These are phyloP conservation scores for Globisporangium spiculum DNA, from an alignment of 352 stramenopile genomes.

Conservation along the genomic window DNA sequence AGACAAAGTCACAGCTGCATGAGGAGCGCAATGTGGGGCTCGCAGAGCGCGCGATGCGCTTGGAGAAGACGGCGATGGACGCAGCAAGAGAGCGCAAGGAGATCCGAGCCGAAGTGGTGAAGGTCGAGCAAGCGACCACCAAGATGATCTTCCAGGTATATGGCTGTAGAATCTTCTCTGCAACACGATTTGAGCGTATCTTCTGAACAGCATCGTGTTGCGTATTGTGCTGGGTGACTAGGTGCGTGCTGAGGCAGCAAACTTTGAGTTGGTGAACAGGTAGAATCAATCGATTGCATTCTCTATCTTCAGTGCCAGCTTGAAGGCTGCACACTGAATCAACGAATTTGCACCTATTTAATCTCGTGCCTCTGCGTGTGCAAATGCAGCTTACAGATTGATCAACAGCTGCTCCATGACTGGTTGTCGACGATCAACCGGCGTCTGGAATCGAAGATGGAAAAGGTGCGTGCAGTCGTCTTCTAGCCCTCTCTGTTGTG, in stretches of 20 bases:
- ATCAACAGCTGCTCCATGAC: conserved; percentile 46
- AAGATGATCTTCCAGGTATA: conserved; percentile 21
- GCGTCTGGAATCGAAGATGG: conserved; percentile 50
- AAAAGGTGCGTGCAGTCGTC: conserved; percentile 41
- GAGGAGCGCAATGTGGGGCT: neutral
- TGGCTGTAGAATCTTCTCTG: neutral
- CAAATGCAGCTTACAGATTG: conserved; percentile 33
- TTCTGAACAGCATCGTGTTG: neutral
- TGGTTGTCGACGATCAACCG: conserved; percentile 40
- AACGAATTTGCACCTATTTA: too few species aligned
- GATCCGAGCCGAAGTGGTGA: conserved; percentile 14
- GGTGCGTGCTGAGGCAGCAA: conserved; percentile 33
- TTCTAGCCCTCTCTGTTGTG: neutral
- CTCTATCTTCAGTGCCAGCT: neutral
- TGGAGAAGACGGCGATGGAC: conserved; percentile 20
- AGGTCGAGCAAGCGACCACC: conserved; percentile 20
- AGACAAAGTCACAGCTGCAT: conserved; percentile 2
- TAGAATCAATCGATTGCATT: conserved; percentile 4
- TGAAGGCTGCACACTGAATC: neutral
- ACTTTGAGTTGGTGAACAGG: conserved; percentile 29
- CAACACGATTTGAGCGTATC: too few species aligned
- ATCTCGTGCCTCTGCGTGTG: neutral
- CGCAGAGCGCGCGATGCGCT: conserved; percentile 7
- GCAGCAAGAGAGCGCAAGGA: conserved; percentile 25
- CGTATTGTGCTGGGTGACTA: neutral